Percentiles rank a stretch among this genome's conserved stretches.
Evolutionary conservation across 352 stramenopile genomes (phyloP).

Genomic region (Phytophthora cactorum): DNA sequence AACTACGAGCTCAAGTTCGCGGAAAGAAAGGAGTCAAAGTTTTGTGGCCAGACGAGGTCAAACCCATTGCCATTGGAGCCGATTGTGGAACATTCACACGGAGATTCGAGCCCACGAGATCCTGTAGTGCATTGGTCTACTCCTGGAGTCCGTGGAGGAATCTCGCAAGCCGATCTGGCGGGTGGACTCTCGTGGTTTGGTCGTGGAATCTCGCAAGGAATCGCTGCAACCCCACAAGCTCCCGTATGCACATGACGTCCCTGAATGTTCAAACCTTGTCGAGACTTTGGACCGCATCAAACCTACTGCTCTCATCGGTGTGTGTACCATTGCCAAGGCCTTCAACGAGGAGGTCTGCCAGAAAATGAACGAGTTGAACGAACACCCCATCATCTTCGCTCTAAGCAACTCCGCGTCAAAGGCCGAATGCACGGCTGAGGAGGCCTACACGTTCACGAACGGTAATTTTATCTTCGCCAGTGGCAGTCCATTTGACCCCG

Average conservation of each 20-base stretch:
- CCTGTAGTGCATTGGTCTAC: too few relatives aligned
- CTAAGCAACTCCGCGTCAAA: constrained; percentile 97
- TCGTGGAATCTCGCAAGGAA: constrained; percentile 69
- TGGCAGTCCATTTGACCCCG: constrained; percentile 95
- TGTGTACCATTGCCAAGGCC: constrained; percentile 90
- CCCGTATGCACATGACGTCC: constrained; percentile 84
- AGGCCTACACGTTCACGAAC: constrained; percentile 97
- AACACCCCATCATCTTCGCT: constrained; percentile 96
- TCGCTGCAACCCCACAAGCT: constrained; percentile 92
- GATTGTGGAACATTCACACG: too few relatives aligned
- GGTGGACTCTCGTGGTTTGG: constrained; percentile 92
- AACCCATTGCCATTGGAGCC: too few relatives aligned
- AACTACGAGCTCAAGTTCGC: too few relatives aligned
- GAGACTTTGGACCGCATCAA: constrained; percentile 87
- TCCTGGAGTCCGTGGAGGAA: constrained; percentile 88
- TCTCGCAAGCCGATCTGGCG: constrained; percentile 93
- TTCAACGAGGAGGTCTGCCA: constrained; percentile 92
- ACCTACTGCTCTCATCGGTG: constrained; percentile 94
- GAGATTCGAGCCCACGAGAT: too few relatives aligned
- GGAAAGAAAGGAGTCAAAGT: too few relatives aligned
- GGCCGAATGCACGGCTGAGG: constrained; percentile 96
- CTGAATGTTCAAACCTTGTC: constrained; percentile 66
- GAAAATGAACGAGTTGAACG: constrained; percentile 88
- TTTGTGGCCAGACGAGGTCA: too few relatives aligned
- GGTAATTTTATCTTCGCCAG: constrained; percentile 96